Evolutionary conservation across 2,329 filamentous ascomycete genomes (phyloP).

Genomic region (Diaporthe sp.): DNA sequence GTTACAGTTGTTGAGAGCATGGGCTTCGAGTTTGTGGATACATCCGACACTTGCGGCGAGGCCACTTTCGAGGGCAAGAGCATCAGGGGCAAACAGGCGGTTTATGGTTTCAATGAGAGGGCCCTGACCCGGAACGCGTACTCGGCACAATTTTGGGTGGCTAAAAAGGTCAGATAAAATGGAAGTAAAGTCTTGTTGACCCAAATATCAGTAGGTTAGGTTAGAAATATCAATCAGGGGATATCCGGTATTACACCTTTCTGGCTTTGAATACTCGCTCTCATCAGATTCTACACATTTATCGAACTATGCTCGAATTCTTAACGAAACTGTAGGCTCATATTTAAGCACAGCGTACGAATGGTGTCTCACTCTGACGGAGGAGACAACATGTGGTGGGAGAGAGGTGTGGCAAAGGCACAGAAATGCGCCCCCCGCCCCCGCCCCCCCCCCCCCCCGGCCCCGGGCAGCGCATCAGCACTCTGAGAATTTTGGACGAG

Average conservation of each 20-base stretch:
- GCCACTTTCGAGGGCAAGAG: background rate
- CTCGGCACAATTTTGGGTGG: constrained; percentile 9
- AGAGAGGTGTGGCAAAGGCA: background rate
- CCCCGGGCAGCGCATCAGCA: no score
- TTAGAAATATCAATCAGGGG: no score
- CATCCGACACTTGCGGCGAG: background rate
- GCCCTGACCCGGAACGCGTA: background rate
- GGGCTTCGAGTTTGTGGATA: background rate
- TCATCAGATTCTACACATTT: no score
- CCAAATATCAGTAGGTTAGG: no score
- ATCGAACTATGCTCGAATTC: no score
- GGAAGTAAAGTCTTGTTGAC: no score
- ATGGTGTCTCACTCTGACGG: background rate
- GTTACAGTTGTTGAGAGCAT: background rate
- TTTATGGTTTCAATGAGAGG: background rate
- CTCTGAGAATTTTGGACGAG: background rate
- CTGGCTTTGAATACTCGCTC: no score
- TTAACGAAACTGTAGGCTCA: no score
- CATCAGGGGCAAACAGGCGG: background rate
- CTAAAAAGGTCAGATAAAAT: background rate
- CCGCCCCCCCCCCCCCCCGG: background rate
- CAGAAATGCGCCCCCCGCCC: background rate
- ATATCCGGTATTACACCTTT: no score
- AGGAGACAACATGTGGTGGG: background rate
- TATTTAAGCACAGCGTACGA: background rate